Conservation (phyloP, 805 yeast genomes). For the Teunomyces aglyptinius region DNA sequence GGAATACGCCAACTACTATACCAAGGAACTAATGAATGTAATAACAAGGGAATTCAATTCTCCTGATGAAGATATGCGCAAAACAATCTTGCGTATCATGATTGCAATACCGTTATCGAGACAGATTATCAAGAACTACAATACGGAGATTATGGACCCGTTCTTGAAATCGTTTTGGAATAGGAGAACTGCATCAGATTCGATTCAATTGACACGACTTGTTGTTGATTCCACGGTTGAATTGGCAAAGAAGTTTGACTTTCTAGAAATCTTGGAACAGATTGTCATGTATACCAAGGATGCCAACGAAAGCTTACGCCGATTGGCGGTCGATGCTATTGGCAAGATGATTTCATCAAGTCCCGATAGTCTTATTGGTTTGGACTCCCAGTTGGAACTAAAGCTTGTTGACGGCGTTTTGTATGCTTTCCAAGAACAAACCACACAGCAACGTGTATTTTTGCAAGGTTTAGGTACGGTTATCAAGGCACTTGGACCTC, state of each 20-base stretch:
- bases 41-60: slow-evolving; percentile 70
- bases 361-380: slow-evolving; percentile 43
- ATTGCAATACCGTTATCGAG: slow-evolving; percentile 64
- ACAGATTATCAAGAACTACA: slow-evolving; percentile 50
- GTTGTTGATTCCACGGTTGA: slow-evolving; percentile 73
- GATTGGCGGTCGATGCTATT: slow-evolving; percentile 73
- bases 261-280: slow-evolving; percentile 54
- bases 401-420: slow-evolving; percentile 76
- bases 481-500: slow-evolving; percentile 55
- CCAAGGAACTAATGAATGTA: slow-evolving; percentile 68
- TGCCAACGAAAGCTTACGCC: slow-evolving; percentile 75
- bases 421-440: slow-evolving; percentile 79
- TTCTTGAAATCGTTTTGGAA: slow-evolving; percentile 79
- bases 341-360: slow-evolving; percentile 49
- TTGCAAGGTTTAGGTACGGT: slow-evolving; percentile 65
- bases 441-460: slow-evolving; percentile 51
- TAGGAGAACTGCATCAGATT: slow-evolving; percentile 73
- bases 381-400: slow-evolving; percentile 61
- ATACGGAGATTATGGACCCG: slow-evolving; percentile 52
- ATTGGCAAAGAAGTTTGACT: slow-evolving; percentile 68
- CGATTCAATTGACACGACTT: slow-evolving; percentile 46
- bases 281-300: slow-evolving; percentile 67
- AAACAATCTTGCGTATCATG: slow-evolving; percentile 65
- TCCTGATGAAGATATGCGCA: slow-evolving; percentile 86
- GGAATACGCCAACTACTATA: slow-evolving; percentile 75